Evolutionary conservation across 768 basidiomycete species (phyloP).

Genomic region (Collybia nuda): DNA sequence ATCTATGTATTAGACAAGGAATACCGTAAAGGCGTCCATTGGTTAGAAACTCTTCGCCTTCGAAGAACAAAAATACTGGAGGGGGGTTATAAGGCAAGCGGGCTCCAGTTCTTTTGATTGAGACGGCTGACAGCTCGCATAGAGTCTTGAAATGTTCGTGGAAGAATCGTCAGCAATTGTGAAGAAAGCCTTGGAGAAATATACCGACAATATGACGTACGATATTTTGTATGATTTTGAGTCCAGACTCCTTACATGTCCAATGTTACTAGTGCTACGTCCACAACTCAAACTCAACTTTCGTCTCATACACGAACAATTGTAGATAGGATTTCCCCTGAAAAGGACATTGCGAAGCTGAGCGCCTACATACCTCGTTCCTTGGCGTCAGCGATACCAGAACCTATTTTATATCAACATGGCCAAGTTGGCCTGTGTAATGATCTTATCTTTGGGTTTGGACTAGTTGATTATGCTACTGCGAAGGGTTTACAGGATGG

Average conservation of each 20-base stretch:
- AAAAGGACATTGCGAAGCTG: constrained; percentile 64
- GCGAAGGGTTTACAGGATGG: constrained; percentile 71
- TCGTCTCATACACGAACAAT: constrained; percentile 61
- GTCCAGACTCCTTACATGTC: background rate
- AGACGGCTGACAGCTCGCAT: constrained; percentile 2
- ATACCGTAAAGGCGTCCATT: constrained; percentile 86
- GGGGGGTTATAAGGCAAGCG: constrained; percentile 72
- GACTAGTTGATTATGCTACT: constrained; percentile 85
- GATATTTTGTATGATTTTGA: constrained; percentile 17
- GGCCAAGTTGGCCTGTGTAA: constrained; percentile 81
- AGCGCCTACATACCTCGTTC: constrained; percentile 58
- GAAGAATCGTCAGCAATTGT: constrained; percentile 67
- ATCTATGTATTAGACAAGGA: constrained; percentile 65
- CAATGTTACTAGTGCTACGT: constrained; percentile 61
- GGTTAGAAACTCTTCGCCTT: constrained; percentile 88
- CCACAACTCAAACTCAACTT: constrained; percentile 71
- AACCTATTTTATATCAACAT: constrained; percentile 74
- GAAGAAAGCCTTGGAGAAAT: constrained; percentile 65
- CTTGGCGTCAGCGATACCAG: constrained; percentile 64
- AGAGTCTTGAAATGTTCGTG: constrained; percentile 84
- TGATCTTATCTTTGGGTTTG: constrained; percentile 89
- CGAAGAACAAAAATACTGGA: constrained; percentile 81
- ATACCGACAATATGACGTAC: constrained; percentile 79
- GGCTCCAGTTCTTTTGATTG: background rate
- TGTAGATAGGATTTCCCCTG: constrained; percentile 67